These are phyloP conservation scores for Cyberlindnera amylophila DNA, from an alignment of 805 yeast genomes.

Conservation along the genomic window DNA sequence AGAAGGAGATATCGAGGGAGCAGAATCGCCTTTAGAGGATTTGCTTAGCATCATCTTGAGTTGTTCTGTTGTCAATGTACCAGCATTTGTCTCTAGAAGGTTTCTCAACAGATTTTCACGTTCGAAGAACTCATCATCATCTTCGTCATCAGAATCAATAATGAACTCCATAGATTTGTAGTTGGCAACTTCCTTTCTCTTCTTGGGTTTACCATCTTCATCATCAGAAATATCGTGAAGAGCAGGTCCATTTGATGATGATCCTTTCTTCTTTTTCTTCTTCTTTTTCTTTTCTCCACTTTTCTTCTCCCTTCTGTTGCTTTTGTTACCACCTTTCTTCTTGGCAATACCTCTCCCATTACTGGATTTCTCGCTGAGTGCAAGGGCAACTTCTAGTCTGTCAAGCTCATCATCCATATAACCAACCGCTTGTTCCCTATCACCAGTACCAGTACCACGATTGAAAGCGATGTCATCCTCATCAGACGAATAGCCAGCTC, in stretches of 20 bases:
- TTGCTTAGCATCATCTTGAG: conserved; percentile 3
- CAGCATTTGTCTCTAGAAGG: conserved; percentile 18
- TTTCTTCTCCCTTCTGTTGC: conserved; percentile 1
- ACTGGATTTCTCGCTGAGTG: neutral
- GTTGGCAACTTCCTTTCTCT: neutral
- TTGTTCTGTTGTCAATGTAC: conserved; percentile 15
- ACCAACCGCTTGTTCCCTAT: conserved; percentile 12
- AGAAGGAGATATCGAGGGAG: neutral
- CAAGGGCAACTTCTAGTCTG: conserved; percentile 18
- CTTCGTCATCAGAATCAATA: conserved; percentile 57
- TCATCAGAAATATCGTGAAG: conserved; percentile 1
- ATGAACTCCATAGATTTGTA: conserved; percentile 51
- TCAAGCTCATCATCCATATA: conserved; percentile 22
- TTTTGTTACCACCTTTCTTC: conserved; percentile 13
- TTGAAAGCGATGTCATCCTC: conserved; percentile 36
- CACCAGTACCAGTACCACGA: conserved; percentile 24
- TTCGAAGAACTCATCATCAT: conserved; percentile 47
- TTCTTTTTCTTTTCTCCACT: conserved; percentile 4
- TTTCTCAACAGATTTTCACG: conserved; percentile 50
- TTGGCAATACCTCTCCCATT: conserved; percentile 23
- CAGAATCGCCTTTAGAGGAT: neutral
- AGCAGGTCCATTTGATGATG: conserved; percentile 4
- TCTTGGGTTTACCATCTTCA: neutral
- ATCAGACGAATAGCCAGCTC: conserved; percentile 28
- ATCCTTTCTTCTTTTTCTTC: conserved; percentile 13